phyloP scores from a whole-genome alignment of 1,284 basidiomycete genomes.

The Heterobasidion occidentale region DNA sequence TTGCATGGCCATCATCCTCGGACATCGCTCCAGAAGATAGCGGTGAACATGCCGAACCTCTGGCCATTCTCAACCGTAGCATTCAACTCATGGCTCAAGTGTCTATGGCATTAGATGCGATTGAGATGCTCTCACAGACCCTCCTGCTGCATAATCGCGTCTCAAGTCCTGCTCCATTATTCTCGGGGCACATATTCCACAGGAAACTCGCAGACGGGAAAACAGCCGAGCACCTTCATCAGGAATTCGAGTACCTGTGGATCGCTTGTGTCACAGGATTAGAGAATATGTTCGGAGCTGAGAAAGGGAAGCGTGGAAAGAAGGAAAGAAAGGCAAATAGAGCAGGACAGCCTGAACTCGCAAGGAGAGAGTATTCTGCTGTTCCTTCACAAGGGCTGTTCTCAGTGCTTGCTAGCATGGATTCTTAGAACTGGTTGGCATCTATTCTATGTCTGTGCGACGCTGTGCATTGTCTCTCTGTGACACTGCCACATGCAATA shows the following conservation, averaged over 20 bases:
- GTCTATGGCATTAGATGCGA: conserved; percentile 47
- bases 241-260: conserved; percentile 30
- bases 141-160: conserved; percentile 44
- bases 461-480: neutral
- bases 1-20: conserved; percentile 20
- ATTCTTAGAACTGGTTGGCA: neutral
- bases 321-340: conserved; percentile 20
- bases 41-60: conserved; percentile 10
- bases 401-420: neutral
- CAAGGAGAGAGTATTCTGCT: neutral
- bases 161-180: conserved; percentile 33
- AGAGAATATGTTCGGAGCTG: conserved; percentile 37
- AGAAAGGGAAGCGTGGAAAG: conserved; percentile 31
- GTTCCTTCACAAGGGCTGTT: neutral
- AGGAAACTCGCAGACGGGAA: conserved; percentile 28
- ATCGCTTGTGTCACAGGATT: conserved; percentile 40
- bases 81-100: conserved; percentile 69
- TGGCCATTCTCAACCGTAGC: conserved; percentile 46
- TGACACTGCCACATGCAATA: neutral
- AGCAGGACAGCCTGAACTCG: neutral
- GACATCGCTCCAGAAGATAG: neutral
- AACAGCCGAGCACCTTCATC: conserved; percentile 13
- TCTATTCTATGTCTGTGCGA: neutral
- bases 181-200: conserved; percentile 59
- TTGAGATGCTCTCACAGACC: conserved; percentile 52